Evolutionary conservation across 2,329 filamentous ascomycete genomes (phyloP).

Genomic region (Neoarthrinium moseri): DNA sequence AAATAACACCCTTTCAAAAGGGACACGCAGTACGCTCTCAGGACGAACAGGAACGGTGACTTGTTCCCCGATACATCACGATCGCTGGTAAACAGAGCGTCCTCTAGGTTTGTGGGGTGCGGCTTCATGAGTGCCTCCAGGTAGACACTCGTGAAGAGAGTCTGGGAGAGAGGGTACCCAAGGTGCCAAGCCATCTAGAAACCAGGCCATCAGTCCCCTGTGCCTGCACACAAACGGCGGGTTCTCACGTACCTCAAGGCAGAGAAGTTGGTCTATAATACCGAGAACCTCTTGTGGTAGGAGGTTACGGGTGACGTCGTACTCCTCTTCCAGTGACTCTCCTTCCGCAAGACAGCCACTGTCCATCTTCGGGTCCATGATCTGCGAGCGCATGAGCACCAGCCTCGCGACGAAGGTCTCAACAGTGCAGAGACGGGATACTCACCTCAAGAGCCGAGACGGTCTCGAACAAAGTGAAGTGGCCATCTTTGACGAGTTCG

Average conservation of each 20-base stretch:
- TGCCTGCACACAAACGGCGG: not conserved
- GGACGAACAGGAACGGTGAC: slow-evolving; percentile 55
- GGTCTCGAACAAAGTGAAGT: slow-evolving; percentile 91
- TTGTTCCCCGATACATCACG: slow-evolving; percentile 28
- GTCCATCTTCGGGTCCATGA: slow-evolving; percentile 99
- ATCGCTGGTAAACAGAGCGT: slow-evolving; percentile 40
- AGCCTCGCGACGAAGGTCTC: not conserved
- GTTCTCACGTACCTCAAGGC: slow-evolving; percentile 68
- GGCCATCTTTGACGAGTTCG: slow-evolving; percentile 88
- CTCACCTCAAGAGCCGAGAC: slow-evolving; percentile 77
- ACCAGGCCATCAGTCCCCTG: slow-evolving; percentile 7
- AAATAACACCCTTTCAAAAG: slow-evolving; percentile 80
- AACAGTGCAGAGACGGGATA: not conserved
- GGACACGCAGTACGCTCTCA: slow-evolving; percentile 84
- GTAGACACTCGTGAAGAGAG: slow-evolving; percentile 88
- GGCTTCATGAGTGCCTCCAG: slow-evolving; percentile 80
- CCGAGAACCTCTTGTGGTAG: slow-evolving; percentile 80
- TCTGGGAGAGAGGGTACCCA: slow-evolving; percentile 94
- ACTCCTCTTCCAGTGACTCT: slow-evolving; percentile 80
- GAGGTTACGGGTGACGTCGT: slow-evolving; percentile 68
- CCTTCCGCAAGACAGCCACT: slow-evolving; percentile 79
- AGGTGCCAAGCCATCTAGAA: slow-evolving; percentile 89
- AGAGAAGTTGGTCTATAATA: slow-evolving; percentile 90
- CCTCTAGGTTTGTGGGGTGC: slow-evolving; percentile 59
- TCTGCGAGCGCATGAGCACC: slow-evolving; percentile 51